Evolutionary conservation across 306 rosid genomes (phyloP).

Genomic region (Canavalia gladiata): DNA sequence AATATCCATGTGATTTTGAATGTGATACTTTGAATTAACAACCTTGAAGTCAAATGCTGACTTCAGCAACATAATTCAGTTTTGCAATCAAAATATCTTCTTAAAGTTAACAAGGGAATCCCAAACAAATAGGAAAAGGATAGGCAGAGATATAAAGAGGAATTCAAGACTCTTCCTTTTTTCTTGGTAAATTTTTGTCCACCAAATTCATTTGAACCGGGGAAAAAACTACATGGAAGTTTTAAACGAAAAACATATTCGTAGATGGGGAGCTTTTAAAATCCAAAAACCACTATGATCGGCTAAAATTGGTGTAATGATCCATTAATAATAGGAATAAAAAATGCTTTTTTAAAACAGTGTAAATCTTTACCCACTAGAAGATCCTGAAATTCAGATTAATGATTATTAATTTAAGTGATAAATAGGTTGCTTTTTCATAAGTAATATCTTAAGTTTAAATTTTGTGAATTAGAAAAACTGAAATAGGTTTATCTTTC

Average conservation of each 20-base stretch:
- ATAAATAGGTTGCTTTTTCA: too few species aligned
- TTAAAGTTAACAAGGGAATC: not conserved
- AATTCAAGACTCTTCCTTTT: too few species aligned
- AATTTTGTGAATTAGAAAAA: too few species aligned
- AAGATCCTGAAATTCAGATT: not conserved
- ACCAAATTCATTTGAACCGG: not conserved
- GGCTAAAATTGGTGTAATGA: not conserved
- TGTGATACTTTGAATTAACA: constrained; percentile 21
- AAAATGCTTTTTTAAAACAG: not conserved
- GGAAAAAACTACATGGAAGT: not conserved
- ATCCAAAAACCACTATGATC: not conserved
- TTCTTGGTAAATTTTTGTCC: not conserved
- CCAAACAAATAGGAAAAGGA: constrained; percentile 15
- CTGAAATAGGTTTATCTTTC: too few species aligned
- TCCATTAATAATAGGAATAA: not conserved
- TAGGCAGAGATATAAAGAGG: not conserved
- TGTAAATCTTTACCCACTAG: not conserved
- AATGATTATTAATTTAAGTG: too few species aligned
- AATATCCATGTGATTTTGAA: not conserved
- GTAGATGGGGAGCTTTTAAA: not conserved
- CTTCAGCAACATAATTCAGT: not conserved
- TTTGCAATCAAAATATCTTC: constrained; percentile 25
- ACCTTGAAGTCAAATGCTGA: not conserved
- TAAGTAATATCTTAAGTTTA: too few species aligned
- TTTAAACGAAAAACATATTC: not conserved